Conservation (phyloP, 2,329 filamentous ascomycete genomes). For the Colletotrichum caudatum region DNA sequence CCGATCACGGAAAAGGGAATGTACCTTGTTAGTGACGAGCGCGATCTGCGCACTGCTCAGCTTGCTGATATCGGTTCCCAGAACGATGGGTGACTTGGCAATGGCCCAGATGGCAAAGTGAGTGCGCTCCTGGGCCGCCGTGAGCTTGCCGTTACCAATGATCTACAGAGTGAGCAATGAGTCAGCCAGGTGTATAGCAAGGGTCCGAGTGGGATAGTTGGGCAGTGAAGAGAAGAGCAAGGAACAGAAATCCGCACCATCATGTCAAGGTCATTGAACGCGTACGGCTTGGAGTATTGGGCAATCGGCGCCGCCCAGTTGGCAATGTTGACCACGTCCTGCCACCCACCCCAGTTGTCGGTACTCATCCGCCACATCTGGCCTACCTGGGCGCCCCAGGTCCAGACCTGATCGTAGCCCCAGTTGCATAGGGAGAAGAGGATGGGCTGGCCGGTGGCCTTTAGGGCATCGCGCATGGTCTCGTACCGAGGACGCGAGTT, state of each 20-base stretch:
- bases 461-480: conserved; percentile 49
- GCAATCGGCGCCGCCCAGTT: conserved; percentile 42
- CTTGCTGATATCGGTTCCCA: conserved; percentile 53
- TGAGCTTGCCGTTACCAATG: conserved; percentile 44
- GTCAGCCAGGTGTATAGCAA: neutral
- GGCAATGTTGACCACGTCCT: conserved; percentile 46
- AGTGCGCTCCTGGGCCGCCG: conserved; percentile 54
- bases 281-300: conserved; percentile 1
- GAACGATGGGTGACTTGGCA: conserved; percentile 58
- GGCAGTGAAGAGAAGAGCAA: neutral
- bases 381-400: conserved; percentile 46
- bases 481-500: neutral
- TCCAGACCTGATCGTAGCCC: conserved; percentile 43
- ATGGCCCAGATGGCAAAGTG: conserved; percentile 61
- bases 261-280: conserved; percentile 54
- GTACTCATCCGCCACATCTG: conserved; percentile 51
- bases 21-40: neutral
- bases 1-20: neutral
- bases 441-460: conserved; percentile 47
- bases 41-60: conserved; percentile 7
- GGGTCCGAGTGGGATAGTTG: too few species aligned
- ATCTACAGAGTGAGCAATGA: conserved; percentile 43
- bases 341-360: conserved; percentile 44
- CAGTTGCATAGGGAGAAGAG: conserved; percentile 51
- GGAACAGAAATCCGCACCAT: conserved; percentile 42